Conservation (phyloP, 2,329 filamentous ascomycete genomes). For the Ophiostoma tasmaniense region DNA sequence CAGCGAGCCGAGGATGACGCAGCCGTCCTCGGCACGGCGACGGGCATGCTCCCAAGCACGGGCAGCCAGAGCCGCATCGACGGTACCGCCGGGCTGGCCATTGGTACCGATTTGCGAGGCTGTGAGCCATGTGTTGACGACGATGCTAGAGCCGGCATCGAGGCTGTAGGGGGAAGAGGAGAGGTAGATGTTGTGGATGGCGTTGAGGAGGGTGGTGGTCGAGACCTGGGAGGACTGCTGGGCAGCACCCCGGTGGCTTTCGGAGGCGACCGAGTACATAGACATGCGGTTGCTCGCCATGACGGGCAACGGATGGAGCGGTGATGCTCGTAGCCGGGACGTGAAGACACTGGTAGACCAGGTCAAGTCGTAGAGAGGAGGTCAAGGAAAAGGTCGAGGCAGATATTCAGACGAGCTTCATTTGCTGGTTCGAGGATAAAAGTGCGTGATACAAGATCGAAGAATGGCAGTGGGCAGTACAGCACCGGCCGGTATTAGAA, state of each 20-base stretch:
- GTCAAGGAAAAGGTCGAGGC: background rate
- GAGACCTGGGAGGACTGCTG: conserved; percentile 74
- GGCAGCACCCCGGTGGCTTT: conserved; percentile 49
- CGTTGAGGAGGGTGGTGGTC: conserved; percentile 85
- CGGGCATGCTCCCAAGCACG: conserved; percentile 95
- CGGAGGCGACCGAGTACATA: conserved; percentile 59
- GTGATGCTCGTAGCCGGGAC: conserved; percentile 10
- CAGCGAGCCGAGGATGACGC: conserved; percentile 78
- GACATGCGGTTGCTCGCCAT: conserved; percentile 58
- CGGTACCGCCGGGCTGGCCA: conserved; percentile 63
- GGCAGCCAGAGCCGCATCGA: conserved; percentile 69
- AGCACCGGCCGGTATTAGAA: background rate
- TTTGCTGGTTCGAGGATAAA: background rate
- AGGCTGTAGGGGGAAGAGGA: conserved; percentile 74
- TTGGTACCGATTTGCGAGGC: conserved; percentile 62
- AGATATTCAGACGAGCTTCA: background rate
- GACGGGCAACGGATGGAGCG: conserved; percentile 23
- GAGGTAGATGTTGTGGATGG: conserved; percentile 81
- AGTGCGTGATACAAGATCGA: background rate
- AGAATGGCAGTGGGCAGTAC: background rate
- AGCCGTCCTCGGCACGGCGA: conserved; percentile 88
- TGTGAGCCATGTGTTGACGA: conserved; percentile 93
- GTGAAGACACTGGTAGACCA: conserved; percentile 8
- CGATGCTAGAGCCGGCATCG: conserved; percentile 82
- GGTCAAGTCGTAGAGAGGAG: conserved; percentile 14